Evolutionary conservation across 768 basidiomycete species (phyloP).

Genomic region (Fomitopsis serialis): DNA sequence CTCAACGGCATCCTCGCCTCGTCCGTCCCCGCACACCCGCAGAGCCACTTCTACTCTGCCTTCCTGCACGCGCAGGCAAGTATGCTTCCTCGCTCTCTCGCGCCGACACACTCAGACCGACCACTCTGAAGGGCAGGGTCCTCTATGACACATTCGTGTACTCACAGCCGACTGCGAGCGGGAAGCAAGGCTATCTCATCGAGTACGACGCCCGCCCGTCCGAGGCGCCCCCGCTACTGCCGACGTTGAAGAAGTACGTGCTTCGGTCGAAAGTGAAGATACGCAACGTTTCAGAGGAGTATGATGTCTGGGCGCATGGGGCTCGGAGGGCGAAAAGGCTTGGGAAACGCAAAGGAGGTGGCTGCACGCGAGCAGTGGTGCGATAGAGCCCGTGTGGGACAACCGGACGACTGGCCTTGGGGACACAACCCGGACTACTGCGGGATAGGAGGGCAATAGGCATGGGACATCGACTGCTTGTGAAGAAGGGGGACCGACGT

Average conservation of each 20-base stretch:
- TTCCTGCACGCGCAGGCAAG: constrained; percentile 25
- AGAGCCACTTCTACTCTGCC: constrained; percentile 18
- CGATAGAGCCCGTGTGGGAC: constrained; percentile 73
- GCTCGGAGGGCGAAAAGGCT: constrained; percentile 33
- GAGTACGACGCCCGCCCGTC: constrained; percentile 66
- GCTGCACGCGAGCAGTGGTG: constrained; percentile 63
- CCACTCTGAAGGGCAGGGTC: constrained; percentile 65
- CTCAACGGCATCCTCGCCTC: constrained; percentile 35
- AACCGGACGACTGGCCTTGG: constrained; percentile 49
- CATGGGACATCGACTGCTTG: constrained; percentile 73
- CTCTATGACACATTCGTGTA: constrained; percentile 88
- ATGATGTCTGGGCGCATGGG: constrained; percentile 86
- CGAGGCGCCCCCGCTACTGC: constrained; percentile 53
- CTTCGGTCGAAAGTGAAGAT: constrained; percentile 88
- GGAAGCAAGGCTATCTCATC: constrained; percentile 54
- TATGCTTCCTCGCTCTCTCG: not conserved
- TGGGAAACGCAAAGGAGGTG: constrained; percentile 41
- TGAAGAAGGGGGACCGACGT: constrained; percentile 71
- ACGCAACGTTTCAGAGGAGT: constrained; percentile 70
- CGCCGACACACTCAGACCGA: not conserved
- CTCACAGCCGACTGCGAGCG: constrained; percentile 39
- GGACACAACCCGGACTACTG: constrained; percentile 46
- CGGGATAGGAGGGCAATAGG: constrained; percentile 66
- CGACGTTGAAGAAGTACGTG: constrained; percentile 78
- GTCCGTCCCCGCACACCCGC: constrained; percentile 14